Conservation (phyloP, 2,329 filamentous ascomycete species). For the Ceratocystiopsis brevicomis region DNA sequence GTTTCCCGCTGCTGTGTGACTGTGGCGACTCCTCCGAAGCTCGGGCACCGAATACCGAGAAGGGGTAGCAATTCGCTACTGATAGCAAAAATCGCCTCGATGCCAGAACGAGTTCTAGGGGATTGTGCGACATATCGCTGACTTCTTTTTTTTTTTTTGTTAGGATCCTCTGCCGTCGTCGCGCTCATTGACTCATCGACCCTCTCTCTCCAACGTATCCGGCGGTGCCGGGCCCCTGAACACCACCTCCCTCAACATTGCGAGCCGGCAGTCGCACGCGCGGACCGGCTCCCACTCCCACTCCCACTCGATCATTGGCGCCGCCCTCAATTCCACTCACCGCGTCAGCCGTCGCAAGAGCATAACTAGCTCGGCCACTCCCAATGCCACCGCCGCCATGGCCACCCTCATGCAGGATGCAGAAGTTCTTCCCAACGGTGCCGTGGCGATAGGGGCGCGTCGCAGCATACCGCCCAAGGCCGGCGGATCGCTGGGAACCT, state of each 20-base stretch:
- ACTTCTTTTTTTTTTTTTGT: constrained; percentile 5
- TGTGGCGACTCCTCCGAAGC: background rate
- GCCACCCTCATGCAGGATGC: constrained; percentile 53
- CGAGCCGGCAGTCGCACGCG: constrained; percentile 42
- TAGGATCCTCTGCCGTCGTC: constrained; percentile 48
- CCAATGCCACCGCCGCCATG: constrained; percentile 51
- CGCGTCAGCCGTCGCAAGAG: constrained; percentile 88
- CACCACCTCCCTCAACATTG: constrained; percentile 36
- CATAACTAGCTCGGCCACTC: constrained; percentile 53
- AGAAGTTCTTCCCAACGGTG: constrained; percentile 35
- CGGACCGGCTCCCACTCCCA: constrained; percentile 52
- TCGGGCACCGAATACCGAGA: background rate
- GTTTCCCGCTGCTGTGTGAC: background rate
- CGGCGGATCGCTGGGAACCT: constrained; percentile 13
- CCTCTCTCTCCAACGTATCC: constrained; percentile 38
- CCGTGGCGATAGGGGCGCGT: constrained; percentile 39
- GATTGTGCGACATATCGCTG: background rate
- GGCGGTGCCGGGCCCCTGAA: constrained; percentile 27
- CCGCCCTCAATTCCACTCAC: constrained; percentile 52
- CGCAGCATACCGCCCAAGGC: constrained; percentile 53
- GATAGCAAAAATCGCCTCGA: background rate
- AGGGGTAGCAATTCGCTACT: too few species aligned
- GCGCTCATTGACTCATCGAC: constrained; percentile 46
- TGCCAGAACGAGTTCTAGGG: constrained; percentile 12
- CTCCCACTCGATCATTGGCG: constrained; percentile 51